A percentile compares a stretch with the other conserved stretches of the same genome.
Conservation (phyloP, 495 filamentous ascomycete genomes). For the Penicillium alfredii region DNA sequence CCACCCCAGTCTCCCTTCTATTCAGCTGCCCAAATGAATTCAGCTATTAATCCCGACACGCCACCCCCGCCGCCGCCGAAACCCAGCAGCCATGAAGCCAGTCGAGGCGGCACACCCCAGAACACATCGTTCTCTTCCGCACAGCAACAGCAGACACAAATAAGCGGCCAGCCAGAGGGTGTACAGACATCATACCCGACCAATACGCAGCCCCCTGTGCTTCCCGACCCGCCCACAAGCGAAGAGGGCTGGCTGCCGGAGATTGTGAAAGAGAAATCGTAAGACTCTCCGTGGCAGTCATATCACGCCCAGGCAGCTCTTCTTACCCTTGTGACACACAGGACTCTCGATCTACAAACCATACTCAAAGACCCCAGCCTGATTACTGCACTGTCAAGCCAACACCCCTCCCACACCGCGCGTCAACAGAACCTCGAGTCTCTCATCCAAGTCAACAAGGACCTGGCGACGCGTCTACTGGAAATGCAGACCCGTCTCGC, state of each 20-base stretch:
- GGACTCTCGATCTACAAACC: conserved; percentile 56
- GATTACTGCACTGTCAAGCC: conserved; percentile 58
- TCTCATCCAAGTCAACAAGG: conserved; percentile 54
- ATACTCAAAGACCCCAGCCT: conserved; percentile 55
- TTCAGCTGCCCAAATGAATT: conserved; percentile 23
- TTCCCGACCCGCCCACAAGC: conserved; percentile 33
- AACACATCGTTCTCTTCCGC: conserved; percentile 27
- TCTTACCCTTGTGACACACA: too few relatives aligned
- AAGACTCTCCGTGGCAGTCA: conserved; percentile 14
- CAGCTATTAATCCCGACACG: conserved; percentile 41
- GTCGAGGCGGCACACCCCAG: conserved; percentile 58
- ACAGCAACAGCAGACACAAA: conserved; percentile 26
- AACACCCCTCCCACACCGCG: conserved; percentile 51
- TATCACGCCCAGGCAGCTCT: too few relatives aligned
- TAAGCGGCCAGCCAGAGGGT: conserved; percentile 17
- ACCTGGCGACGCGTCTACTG: conserved; percentile 61
- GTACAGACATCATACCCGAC: conserved; percentile 15
- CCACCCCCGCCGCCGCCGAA: conserved; percentile 71
- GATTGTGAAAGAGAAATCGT: conserved; percentile 71
- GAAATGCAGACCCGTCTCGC: conserved; percentile 56
- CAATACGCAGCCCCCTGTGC: conserved; percentile 5
- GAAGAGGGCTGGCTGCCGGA: conserved; percentile 62
- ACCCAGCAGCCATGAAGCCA: conserved; percentile 61
- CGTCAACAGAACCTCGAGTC: conserved; percentile 50
- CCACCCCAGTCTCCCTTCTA: conserved; percentile 18